Base-by-base conservation (phyloP, 768 basidiomycete species). In the Hysterangium stoloniferum region DNA sequence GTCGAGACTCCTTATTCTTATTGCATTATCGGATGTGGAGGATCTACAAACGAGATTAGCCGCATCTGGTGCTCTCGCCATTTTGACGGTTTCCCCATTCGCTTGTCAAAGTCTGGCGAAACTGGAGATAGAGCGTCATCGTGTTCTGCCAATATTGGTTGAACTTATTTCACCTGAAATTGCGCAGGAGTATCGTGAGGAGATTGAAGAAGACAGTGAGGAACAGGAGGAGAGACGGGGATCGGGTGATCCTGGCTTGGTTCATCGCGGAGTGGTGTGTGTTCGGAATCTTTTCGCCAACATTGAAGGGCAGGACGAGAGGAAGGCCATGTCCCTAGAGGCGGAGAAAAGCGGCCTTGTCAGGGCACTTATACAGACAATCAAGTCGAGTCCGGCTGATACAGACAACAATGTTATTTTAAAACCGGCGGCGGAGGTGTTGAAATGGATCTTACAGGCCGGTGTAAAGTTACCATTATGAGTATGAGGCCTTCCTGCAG, bases 61-160 rank as follows among this genome's bases (percentile, higher is more conserved):
- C n/a, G 90, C 94, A 1, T 82, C 88, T 0, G 95, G 94, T 15
- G 87, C 92, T 2, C 69, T 97, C 34, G 92, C 95, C 4, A 84
- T 82, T 25, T 66, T 99, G 48, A 84, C 85, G 1, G 70, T 74
- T 22, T 76, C 81, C 0, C 70, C 74, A 1, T 67, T 67, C 27
- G 80, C 79, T 9, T 92, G 89, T 60, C 61, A 65, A 5, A 68
- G 72, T 2, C 66, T 95, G n/a, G 61, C 82, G 13, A 69, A 71
- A 29, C 74, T 92, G 24, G 81, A 90, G 60, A 66, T 66, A 37
- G 82, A 87, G 52, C 75, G 75, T 28, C 77, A 76, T 52, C 75
- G 80, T 35, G 75, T 82, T 6, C 66, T 89, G n/a, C 64, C 73
- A 2, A 76, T 89, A 45, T 67, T 95, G 32, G 76, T 77, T 0